These are phyloP conservation scores for Euphorbia tirucalli DNA, from an alignment of 345 rosid species.

Conservation along the genomic window DNA sequence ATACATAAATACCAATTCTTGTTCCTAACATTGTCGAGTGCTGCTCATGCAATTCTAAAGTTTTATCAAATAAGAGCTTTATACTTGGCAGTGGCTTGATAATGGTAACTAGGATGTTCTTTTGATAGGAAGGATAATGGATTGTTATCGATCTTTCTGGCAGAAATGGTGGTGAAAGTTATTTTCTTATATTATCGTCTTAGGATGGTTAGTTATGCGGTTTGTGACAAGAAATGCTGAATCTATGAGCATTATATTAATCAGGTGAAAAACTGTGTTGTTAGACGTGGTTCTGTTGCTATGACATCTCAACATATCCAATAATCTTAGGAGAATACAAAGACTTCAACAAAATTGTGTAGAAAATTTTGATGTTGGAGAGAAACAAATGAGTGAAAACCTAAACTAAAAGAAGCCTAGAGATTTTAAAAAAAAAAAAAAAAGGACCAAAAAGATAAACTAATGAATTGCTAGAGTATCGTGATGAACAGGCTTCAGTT, in stretches of 20 bases:
- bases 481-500: not conserved
- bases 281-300: not conserved
- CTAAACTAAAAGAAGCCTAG: not conserved
- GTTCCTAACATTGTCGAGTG: not conserved
- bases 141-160: not conserved
- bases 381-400: not conserved
- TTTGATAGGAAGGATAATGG: not conserved
- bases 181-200: not conserved
- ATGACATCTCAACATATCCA: too few relatives aligned
- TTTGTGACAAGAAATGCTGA: not conserved
- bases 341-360: not conserved
- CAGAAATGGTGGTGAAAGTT: not conserved
- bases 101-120: not conserved
- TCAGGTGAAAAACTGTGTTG: not conserved
- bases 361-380: not conserved
- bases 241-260: not conserved
- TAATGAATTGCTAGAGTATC: not conserved
- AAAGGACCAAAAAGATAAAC: not conserved
- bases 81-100: not conserved
- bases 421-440: not conserved
- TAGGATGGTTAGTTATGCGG: not conserved
- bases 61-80: not conserved
- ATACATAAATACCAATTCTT: not conserved
- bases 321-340: not conserved
- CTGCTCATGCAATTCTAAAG: not conserved